Evolutionary conservation across 192 early-diverging fungal species (phyloP).

Genomic region (Coemansia sp.): DNA sequence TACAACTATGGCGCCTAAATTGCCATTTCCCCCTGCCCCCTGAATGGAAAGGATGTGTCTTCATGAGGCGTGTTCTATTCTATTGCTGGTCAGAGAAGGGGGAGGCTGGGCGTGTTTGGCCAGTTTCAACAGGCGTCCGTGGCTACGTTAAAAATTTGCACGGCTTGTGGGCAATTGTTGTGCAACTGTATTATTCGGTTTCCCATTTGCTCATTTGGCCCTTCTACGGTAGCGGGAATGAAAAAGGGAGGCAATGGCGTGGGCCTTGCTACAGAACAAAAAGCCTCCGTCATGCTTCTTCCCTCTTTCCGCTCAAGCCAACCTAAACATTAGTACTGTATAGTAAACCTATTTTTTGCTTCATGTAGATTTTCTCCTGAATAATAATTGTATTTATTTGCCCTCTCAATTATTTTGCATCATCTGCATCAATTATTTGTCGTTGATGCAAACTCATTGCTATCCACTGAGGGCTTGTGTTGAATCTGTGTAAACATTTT

Average conservation of each 20-base stretch:
- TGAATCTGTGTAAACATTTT: no score
- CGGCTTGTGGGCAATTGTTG: not conserved
- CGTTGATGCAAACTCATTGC: no score
- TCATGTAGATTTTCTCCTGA: no score
- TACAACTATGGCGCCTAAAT: constrained; percentile 11
- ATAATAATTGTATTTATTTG: no score
- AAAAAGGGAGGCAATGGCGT: not conserved
- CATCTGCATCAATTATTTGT: no score
- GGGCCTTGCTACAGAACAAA: no score
- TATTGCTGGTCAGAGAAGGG: not conserved
- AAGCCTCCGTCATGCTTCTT: no score
- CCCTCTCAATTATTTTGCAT: no score
- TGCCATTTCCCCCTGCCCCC: not conserved
- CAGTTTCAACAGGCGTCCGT: not conserved
- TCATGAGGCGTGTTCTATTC: not conserved
- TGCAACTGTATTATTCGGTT: not conserved
- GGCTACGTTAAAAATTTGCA: constrained; percentile 1
- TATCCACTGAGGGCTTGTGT: no score
- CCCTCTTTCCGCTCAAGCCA: no score
- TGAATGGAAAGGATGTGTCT: not conserved
- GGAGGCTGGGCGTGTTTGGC: not conserved
- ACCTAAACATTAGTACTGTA: no score
- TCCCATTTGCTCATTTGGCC: not conserved
- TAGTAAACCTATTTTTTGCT: no score
- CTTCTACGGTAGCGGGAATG: not conserved